Percentiles rank a stretch among this genome's conserved stretches.
These are phyloP conservation scores for Diaporthe sp. DNA, from an alignment of 2,329 filamentous ascomycete genomes.

Conservation along the genomic window DNA sequence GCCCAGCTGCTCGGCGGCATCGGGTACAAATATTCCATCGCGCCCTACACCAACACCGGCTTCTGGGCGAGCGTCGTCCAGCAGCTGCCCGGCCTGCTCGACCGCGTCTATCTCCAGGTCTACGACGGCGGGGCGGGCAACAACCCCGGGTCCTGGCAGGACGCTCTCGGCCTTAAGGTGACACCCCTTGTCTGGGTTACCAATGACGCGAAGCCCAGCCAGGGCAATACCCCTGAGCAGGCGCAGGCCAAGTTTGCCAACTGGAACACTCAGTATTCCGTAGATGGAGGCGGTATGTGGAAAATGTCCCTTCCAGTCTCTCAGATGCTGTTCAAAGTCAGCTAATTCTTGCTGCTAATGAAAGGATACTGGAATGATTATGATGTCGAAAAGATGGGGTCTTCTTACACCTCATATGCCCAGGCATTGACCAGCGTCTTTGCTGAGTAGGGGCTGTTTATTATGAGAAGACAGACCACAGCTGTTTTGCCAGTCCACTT, in stretches of 20 bases:
- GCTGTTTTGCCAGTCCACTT: neutral
- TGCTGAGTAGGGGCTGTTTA: neutral
- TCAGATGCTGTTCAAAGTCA: no score
- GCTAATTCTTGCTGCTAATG: neutral
- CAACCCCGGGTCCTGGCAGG: conserved; percentile 19
- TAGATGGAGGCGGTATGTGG: conserved; percentile 22
- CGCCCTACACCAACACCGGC: conserved; percentile 55
- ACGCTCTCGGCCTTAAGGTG: conserved; percentile 20
- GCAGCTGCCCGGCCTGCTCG: conserved; percentile 45
- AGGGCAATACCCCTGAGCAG: conserved; percentile 26
- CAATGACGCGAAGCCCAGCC: conserved; percentile 27
- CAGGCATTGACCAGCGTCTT: conserved; percentile 9
- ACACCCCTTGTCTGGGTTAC: conserved; percentile 24
- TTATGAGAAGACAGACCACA: neutral
- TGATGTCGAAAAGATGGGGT: conserved; percentile 7
- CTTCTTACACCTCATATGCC: conserved; percentile 14
- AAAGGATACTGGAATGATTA: conserved; percentile 27
- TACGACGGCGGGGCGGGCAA: conserved; percentile 29
- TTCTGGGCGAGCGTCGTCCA: conserved; percentile 52
- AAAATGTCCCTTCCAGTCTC: neutral
- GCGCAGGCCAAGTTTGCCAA: conserved; percentile 29
- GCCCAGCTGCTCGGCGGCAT: conserved; percentile 54
- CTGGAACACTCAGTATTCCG: conserved; percentile 21
- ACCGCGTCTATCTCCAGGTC: conserved; percentile 34
- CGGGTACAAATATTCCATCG: conserved; percentile 57